A percentile compares a stretch with the other conserved stretches of the same genome.
These are phyloP conservation scores for Candida michaelii DNA, from an alignment of 805 yeast species.

Conservation along the genomic window DNA sequence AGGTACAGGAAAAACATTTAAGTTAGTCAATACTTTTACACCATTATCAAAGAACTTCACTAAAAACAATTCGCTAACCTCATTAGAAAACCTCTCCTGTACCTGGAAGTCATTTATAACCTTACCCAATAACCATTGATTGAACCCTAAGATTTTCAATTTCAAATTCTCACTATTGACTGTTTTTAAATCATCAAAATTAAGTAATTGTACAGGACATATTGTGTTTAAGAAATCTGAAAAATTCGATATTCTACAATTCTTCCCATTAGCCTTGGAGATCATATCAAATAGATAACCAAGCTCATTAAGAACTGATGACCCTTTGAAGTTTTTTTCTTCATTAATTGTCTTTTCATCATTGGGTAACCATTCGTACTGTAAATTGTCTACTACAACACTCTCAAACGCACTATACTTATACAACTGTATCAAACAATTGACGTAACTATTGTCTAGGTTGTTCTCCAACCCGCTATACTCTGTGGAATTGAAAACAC, in stretches of 20 bases:
- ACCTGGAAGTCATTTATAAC: conserved; percentile 49
- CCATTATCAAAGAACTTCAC: conserved; percentile 13
- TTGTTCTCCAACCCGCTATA: conserved; percentile 87
- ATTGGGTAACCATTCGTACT: conserved; percentile 46
- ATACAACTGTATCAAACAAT: conserved; percentile 76
- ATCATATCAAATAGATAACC: conserved; percentile 94
- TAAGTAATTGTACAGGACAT: conserved; percentile 56
- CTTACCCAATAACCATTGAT: conserved; percentile 55
- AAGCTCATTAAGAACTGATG: conserved; percentile 70
- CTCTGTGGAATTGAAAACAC: conserved; percentile 70
- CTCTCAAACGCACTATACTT: conserved; percentile 77
- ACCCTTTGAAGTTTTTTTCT: conserved; percentile 37
- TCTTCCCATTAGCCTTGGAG: conserved; percentile 71
- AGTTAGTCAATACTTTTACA: conserved; percentile 24
- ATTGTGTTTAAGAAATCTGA: conserved; percentile 39
- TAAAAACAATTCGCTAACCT: conserved; percentile 9
- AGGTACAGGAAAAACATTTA: conserved; percentile 7
- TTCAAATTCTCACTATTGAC: conserved; percentile 47
- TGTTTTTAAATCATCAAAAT: conserved; percentile 46
- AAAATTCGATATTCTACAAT: conserved; percentile 82
- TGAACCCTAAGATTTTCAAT: conserved; percentile 51
- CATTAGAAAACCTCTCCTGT: conserved; percentile 9
- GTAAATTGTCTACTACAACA: conserved; percentile 54
- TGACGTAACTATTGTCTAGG: conserved; percentile 68
- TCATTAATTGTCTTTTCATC: conserved; percentile 30